Base-by-base conservation (phyloP, 139 green algal genomes). In the Auxenochlorella pyrenoidosa region DNA sequence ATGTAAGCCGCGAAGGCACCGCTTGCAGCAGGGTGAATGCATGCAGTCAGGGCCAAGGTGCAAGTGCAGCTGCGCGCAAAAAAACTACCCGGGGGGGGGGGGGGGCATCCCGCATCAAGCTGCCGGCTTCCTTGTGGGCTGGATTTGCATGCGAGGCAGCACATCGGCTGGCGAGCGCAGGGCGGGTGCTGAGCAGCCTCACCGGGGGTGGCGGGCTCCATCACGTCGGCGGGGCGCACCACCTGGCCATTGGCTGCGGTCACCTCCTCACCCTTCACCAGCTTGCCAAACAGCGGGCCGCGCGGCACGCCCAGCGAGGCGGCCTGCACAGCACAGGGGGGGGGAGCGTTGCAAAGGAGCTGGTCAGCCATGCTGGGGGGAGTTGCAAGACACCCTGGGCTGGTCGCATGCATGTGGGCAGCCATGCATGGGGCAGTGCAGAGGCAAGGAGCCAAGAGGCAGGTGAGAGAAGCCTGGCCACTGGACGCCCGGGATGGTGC, bases 261-360 rank as follows among this genome's bases (percentile, higher is more conserved):
- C 26, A 99, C 93, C 16, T 83, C 77, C 76, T 96, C 80, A 19
- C 97, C 97, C 3, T 85, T 88, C 82, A 96, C 92, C 63, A 99
- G 94, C 79, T 92, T 79, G 13, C 94, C 96, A 63, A 93, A 97
- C 60, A 93, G n/a, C 40, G 93, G 92, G 28, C 95, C 96, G 24
- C 79, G 86, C 0, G 87, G 88, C 32, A 99, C 92, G 24, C 95
- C 96, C 79, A 98, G 91, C 77, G 86, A 88, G 6, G 87, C 83
- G 1, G 97, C 97, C 85, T 89, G 66, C 21, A 32, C 0, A 21
- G 41, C 59, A 38, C 8, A 40, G 32, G 66, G 10, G 38, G 24
- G 10, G 26, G 79, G 26, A 36, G 30, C 5, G 38, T 43, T n/a
- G 28, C 22, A 60, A 2, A 6, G 12, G 43, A n/a, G n/a, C n/a